phyloP scores from a whole-genome alignment of 345 rosid species.

The Brassica rapa region DNA sequence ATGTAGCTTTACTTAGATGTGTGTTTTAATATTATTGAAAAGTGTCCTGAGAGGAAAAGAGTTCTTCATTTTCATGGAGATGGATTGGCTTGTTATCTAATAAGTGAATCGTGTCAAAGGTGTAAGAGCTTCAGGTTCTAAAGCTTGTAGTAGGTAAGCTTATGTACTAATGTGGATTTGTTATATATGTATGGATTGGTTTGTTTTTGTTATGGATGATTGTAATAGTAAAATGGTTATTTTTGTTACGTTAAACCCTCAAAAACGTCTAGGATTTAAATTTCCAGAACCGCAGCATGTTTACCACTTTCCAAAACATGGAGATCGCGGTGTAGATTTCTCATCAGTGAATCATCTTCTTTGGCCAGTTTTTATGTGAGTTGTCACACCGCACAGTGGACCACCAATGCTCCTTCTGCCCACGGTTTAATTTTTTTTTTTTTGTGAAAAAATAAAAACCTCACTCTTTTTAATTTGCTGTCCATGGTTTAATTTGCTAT shows the following conservation, averaged over 20 bases:
- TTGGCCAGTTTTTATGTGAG: constrained; percentile 1
- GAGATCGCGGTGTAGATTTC: neutral
- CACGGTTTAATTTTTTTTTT: neutral
- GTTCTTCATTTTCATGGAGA: constrained; percentile 1
- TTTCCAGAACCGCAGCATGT: neutral
- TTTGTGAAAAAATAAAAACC: neutral
- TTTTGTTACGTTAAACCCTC: neutral
- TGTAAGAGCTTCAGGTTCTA: neutral
- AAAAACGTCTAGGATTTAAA: neutral
- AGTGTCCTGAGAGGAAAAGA: neutral
- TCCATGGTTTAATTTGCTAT: constrained; percentile 8
- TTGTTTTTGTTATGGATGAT: neutral
- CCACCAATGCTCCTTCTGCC: neutral
- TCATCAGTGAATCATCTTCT: neutral
- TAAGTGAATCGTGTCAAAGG: constrained; percentile 10
- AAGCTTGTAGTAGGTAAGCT: neutral
- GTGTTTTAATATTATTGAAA: neutral
- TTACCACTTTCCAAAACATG: neutral
- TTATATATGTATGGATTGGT: constrained; percentile 6
- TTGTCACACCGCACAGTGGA: neutral
- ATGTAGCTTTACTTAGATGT: constrained; percentile 18
- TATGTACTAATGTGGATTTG: neutral
- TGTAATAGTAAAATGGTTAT: neutral
- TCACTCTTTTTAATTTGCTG: neutral
- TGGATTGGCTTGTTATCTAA: constrained; percentile 9